These are phyloP conservation scores for Torulaspora pretoriensis DNA, from an alignment of 1,139 yeast species.

Conservation along the genomic window DNA sequence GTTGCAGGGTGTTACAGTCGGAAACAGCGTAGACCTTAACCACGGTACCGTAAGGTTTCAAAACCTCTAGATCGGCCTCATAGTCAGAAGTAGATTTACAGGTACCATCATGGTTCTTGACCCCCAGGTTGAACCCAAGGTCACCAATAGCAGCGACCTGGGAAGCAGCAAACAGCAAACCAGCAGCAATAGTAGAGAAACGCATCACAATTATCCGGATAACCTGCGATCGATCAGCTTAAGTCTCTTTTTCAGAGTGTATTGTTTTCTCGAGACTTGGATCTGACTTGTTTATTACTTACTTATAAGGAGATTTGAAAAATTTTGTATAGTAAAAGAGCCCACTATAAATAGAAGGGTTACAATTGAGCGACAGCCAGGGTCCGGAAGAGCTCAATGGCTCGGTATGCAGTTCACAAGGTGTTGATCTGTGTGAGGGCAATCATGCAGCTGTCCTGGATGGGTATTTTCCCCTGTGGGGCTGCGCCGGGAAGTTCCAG, in stretches of 20 bases:
- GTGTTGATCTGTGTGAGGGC: constrained; percentile 39
- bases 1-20: constrained; percentile 80
- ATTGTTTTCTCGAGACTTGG: constrained; percentile 2
- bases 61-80: constrained; percentile 53
- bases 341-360: constrained; percentile 6
- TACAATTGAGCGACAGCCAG: neutral
- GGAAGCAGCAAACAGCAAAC: constrained; percentile 27
- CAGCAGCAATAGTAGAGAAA: constrained; percentile 32
- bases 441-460: constrained; percentile 68
- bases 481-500: constrained; percentile 52
- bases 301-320: constrained; percentile 2
- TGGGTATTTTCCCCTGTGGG: constrained; percentile 39
- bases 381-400: neutral
- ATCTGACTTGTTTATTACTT: constrained; percentile 1
- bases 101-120: constrained; percentile 57
- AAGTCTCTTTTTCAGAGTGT: neutral
- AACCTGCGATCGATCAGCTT: neutral
- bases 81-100: constrained; percentile 72
- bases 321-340: neutral
- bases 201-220: constrained; percentile 24
- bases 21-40: constrained; percentile 83
- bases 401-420: constrained; percentile 1
- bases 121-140: constrained; percentile 78
- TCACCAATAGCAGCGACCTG: constrained; percentile 37
- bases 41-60: constrained; percentile 53